Evolutionary conservation across 805 yeast species (phyloP).

Genomic region (Teunomyces barrocoloradensis): DNA sequence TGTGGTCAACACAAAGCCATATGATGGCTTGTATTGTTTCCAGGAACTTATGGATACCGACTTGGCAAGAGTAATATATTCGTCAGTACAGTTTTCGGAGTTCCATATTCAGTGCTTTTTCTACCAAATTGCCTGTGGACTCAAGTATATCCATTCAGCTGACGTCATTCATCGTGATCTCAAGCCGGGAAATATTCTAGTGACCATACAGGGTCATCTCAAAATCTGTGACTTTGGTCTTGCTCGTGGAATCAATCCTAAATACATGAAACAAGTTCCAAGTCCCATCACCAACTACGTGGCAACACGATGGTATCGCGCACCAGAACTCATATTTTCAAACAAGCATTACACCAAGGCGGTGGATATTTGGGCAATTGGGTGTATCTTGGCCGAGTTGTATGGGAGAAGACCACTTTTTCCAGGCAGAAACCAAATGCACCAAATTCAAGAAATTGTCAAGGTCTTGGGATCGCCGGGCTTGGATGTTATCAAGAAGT

Average conservation of each 20-base stretch:
- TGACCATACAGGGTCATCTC: conserved; percentile 67
- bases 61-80: conserved; percentile 75
- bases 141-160: conserved; percentile 87
- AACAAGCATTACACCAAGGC: conserved; percentile 56
- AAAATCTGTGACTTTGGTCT: conserved; percentile 94
- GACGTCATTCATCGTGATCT: conserved; percentile 90
- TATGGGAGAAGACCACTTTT: conserved; percentile 79
- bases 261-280: conserved; percentile 27
- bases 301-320: conserved; percentile 94
- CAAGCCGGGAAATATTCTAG: conserved; percentile 86
- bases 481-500: conserved; percentile 34
- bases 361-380: conserved; percentile 92
- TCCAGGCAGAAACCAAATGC: conserved; percentile 67
- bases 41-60: conserved; percentile 86
- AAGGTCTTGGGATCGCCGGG: conserved; percentile 73
- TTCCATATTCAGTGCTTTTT: conserved; percentile 73
- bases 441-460: conserved; percentile 68
- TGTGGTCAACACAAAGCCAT: conserved; percentile 60
- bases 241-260: conserved; percentile 67
- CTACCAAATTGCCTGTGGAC: conserved; percentile 82
- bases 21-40: conserved; percentile 84
- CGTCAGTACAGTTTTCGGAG: conserved; percentile 75
- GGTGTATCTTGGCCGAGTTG: conserved; percentile 85
- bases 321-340: conserved; percentile 81
- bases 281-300: conserved; percentile 75